Conservation (phyloP, 768 basidiomycete genomes). For the Mrakia hoshinonis region DNA sequence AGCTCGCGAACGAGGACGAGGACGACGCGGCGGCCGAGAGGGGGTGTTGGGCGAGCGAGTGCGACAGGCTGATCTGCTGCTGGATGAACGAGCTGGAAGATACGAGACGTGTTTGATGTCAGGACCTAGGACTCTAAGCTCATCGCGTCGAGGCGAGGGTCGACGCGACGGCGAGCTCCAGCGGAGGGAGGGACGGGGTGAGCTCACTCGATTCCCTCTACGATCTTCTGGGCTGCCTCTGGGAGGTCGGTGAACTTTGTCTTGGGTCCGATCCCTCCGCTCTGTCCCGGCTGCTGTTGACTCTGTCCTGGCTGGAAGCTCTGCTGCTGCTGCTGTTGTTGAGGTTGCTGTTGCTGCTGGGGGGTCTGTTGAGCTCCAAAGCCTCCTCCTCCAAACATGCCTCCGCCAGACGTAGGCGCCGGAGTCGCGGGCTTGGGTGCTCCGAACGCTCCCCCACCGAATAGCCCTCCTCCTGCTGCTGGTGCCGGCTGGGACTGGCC, state of each 20-base stretch:
- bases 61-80: slow-evolving; percentile 14
- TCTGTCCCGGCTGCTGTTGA: slow-evolving; percentile 9
- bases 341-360: slow-evolving; percentile 14
- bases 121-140: background rate
- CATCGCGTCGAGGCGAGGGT: background rate
- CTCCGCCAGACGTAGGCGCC: background rate
- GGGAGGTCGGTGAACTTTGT: slow-evolving; percentile 28
- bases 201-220: slow-evolving; percentile 28
- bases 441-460: background rate
- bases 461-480: background rate
- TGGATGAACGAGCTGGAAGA: slow-evolving; percentile 20
- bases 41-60: slow-evolving; percentile 25
- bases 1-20: slow-evolving; percentile 9
- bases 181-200: background rate
- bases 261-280: slow-evolving; percentile 16
- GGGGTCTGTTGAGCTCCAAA: slow-evolving; percentile 18
- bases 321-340: slow-evolving; percentile 22
- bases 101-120: background rate
- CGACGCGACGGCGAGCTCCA: background rate
- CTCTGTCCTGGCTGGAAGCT: slow-evolving; percentile 20
- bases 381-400: slow-evolving; percentile 21
- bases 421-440: slow-evolving; percentile 4
- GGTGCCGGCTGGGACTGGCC: background rate
- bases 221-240: slow-evolving; percentile 24
- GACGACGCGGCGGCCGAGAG: slow-evolving; percentile 21